phyloP scores from a whole-genome alignment of 2,329 filamentous ascomycete genomes.

The Emericellopsis atlantica region DNA sequence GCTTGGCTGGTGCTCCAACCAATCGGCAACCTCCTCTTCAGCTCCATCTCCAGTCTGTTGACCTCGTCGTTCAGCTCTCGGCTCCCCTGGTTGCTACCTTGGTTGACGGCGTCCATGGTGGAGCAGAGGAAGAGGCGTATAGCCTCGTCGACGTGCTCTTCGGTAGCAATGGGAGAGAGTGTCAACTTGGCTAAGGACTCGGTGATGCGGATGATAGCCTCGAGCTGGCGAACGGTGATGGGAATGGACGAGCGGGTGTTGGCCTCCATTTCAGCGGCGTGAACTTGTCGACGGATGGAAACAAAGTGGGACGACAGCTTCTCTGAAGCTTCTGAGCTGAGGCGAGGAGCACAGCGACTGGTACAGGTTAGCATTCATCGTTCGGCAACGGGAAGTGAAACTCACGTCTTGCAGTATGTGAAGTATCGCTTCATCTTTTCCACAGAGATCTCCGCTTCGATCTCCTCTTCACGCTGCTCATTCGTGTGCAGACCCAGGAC shows the following conservation, averaged over 20 bases:
- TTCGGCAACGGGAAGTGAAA: conserved; percentile 7
- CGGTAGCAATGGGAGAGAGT: conserved; percentile 74
- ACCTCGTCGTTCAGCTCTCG: conserved; percentile 88
- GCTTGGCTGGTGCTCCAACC: conserved; percentile 90
- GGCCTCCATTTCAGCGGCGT: conserved; percentile 78
- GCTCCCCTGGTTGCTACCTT: conserved; percentile 71
- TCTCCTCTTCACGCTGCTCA: conserved; percentile 63
- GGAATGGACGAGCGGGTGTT: conserved; percentile 89
- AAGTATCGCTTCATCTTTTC: conserved; percentile 98
- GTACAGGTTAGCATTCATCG: conserved; percentile 12
- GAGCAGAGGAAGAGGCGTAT: conserved; percentile 92
- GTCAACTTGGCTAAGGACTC: conserved; percentile 89
- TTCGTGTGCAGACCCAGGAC: conserved; percentile 98
- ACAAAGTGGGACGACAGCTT: conserved; percentile 97
- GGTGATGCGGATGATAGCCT: conserved; percentile 94
- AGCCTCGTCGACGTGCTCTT: conserved; percentile 90
- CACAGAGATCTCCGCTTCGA: conserved; percentile 79
- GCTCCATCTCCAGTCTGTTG: conserved; percentile 73
- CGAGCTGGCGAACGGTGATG: conserved; percentile 92
- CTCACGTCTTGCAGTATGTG: conserved; percentile 89
- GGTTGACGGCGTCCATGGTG: conserved; percentile 95
- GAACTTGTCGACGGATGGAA: conserved; percentile 86
- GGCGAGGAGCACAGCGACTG: conserved; percentile 81
- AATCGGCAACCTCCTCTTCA: conserved; percentile 77
- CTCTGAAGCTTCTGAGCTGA: conserved; percentile 83